These are phyloP conservation scores for Dendrobium chrysotoxum DNA, from an alignment of 106 monocot species.

Conservation along the genomic window DNA sequence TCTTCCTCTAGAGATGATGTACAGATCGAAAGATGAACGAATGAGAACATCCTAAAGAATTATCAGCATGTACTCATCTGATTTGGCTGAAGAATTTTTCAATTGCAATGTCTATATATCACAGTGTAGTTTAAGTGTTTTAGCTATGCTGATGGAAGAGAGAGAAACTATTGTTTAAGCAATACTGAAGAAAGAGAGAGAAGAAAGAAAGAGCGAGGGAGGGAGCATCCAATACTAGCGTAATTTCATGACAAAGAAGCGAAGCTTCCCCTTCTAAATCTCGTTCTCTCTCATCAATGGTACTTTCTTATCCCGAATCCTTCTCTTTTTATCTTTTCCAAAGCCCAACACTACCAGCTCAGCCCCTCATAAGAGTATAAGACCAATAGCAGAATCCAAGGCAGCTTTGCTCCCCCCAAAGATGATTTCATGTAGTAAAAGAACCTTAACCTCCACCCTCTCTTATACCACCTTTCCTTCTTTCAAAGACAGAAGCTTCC, in stretches of 20 bases:
- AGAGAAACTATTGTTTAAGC: too few relatives aligned
- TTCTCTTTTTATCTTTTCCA: background rate
- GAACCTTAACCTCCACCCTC: conserved; percentile 1
- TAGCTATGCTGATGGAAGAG: too few relatives aligned
- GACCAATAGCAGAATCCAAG: background rate
- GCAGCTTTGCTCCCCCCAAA: background rate
- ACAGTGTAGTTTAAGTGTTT: too few relatives aligned
- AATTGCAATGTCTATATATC: too few relatives aligned
- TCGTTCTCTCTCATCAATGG: background rate
- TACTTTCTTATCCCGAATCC: background rate
- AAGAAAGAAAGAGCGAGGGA: background rate
- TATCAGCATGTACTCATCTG: too few relatives aligned
- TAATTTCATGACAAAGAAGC: background rate
- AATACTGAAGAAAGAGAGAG: too few relatives aligned
- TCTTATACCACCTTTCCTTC: background rate
- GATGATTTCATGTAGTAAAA: background rate
- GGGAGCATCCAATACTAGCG: background rate
- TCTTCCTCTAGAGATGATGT: too few relatives aligned
- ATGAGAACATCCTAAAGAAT: too few relatives aligned
- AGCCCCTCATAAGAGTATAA: too few relatives aligned
- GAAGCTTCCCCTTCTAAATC: background rate
- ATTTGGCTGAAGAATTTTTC: too few relatives aligned
- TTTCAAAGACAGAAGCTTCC: conserved; percentile 9
- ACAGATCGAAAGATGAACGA: too few relatives aligned
- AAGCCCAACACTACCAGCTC: background rate